A percentile compares a stretch with the other conserved stretches of the same genome.
These are phyloP conservation scores for Choricystis sp. DNA, from an alignment of 139 green algal species.

Conservation along the genomic window DNA sequence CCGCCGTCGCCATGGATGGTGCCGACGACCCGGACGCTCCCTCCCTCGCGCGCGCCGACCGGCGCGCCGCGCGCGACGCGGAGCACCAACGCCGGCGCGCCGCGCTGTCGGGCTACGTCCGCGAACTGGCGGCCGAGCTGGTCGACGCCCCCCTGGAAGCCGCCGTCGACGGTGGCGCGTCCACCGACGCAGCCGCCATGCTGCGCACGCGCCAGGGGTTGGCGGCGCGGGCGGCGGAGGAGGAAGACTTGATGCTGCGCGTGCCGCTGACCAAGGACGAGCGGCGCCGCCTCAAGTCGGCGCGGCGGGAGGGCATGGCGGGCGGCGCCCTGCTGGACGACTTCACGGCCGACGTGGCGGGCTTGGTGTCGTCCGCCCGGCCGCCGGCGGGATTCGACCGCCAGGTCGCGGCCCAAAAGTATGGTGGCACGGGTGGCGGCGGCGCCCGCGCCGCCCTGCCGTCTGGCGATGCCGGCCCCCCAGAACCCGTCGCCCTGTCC, in stretches of 20 bases:
- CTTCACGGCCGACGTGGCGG: slow-evolving; percentile 84
- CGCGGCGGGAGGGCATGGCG: slow-evolving; percentile 22
- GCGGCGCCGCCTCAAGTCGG: slow-evolving; percentile 48
- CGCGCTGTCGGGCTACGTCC: slow-evolving; percentile 5
- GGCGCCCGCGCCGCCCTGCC: neutral
- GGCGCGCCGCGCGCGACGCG: neutral
- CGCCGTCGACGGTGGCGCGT: slow-evolving; percentile 8
- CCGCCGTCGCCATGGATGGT: too few species aligned
- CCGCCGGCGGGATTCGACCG: slow-evolving; percentile 25
- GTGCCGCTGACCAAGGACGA: slow-evolving; percentile 69
- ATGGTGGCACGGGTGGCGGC: slow-evolving; percentile 25
- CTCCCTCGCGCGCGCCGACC: neutral
- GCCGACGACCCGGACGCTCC: neutral
- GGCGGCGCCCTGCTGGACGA: slow-evolving; percentile 55
- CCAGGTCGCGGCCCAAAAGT: slow-evolving; percentile 38
- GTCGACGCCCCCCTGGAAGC: slow-evolving; percentile 66
- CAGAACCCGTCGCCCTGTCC: slow-evolving; percentile 33
- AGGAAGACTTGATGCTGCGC: slow-evolving; percentile 82
- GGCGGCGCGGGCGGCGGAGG: slow-evolving; percentile 46
- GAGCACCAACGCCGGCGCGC: neutral
- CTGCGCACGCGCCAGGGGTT: slow-evolving; percentile 43
- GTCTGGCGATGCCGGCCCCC: slow-evolving; percentile 55
- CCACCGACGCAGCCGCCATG: slow-evolving; percentile 20
- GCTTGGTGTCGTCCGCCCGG: slow-evolving; percentile 33
- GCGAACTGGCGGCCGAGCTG: slow-evolving; percentile 49